Base-by-base conservation (phyloP, 768 basidiomycete genomes). In the Artomyces pyxidatus region DNA sequence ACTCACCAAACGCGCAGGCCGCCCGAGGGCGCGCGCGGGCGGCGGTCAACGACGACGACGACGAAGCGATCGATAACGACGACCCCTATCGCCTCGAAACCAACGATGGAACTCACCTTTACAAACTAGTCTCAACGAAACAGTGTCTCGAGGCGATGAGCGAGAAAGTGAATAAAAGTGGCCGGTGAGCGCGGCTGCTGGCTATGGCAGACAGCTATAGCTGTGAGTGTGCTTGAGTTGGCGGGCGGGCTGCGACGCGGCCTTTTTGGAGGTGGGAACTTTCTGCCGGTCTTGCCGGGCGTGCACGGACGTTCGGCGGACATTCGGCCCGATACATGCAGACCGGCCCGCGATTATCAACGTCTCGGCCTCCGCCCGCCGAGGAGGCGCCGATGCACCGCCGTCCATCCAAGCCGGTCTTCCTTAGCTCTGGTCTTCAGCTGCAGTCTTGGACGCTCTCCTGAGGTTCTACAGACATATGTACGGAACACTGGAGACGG, bases 21-120 rank as follows among this genome's bases (percentile, higher is more conserved):
- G 39, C 30, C 46, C 35, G 38, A 52, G 39, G 37, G 26, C 40
- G 6, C 26, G 38, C 39, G 19, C 38, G 50, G 51, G 22, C 22
- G 39, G 42, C 49, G 51, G 44, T 42, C 40, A 38, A 49, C 44
- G 51, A 49, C 51, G 47, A 42, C 44, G 49, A 42, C 53, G 26
- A 45, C 23, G 37, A 17, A 17, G 47, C 25, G 27, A 49, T 55
- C 48, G 52, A 54, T 53, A 41, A 35, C 11, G 32, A 28, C 19
- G 35, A 14, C 46, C 38, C 32, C 30, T 28, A 29, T 27, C 28
- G 28, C 14, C 17, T 3, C 28, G 8, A 45, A 27, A 19, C 22
- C 14, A 35, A 32, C 4, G 10, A n/a, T 38, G 47, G 49, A 28
- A 22, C 45, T 46, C 23, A 1, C 54, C 56, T 17, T 51, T 54